Evolutionary conservation across 116 monocot species (phyloP).

Genomic region (Phalaenopsis hybrid): DNA sequence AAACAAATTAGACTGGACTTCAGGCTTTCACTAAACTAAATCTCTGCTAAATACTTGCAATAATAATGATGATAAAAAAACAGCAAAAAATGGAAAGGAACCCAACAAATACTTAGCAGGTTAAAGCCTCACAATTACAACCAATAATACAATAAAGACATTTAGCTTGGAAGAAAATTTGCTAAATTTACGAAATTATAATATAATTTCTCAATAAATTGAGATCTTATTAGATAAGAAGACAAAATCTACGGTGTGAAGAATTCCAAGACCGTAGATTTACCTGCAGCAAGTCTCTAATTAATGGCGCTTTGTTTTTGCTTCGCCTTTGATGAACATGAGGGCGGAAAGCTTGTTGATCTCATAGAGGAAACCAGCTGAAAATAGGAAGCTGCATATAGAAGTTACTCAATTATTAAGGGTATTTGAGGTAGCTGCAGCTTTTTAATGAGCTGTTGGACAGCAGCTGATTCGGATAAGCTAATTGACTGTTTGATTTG

Average conservation of each 20-base stretch:
- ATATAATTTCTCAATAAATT: background rate
- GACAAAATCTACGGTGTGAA: background rate
- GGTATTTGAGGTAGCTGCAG: no score
- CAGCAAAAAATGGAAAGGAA: no score
- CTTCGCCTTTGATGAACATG: constrained; percentile 40
- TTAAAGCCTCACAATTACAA: no score
- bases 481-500: no score
- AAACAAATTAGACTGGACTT: no score
- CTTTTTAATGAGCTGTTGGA: no score
- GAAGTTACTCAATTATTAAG: background rate
- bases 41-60: no score
- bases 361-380: constrained; percentile 65
- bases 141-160: no score
- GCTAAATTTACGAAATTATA: background rate
- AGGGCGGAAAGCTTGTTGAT: constrained; percentile 76
- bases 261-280: background rate
- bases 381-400: constrained; percentile 76
- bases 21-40: background rate
- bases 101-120: background rate
- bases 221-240: background rate
- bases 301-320: constrained; percentile 48
- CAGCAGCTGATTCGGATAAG: no score
- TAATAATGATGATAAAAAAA: no score
- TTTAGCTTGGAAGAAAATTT: background rate
- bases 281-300: background rate